phyloP scores from a whole-genome alignment of 179 eudicot genomes.

The Gypsophila paniculata region DNA sequence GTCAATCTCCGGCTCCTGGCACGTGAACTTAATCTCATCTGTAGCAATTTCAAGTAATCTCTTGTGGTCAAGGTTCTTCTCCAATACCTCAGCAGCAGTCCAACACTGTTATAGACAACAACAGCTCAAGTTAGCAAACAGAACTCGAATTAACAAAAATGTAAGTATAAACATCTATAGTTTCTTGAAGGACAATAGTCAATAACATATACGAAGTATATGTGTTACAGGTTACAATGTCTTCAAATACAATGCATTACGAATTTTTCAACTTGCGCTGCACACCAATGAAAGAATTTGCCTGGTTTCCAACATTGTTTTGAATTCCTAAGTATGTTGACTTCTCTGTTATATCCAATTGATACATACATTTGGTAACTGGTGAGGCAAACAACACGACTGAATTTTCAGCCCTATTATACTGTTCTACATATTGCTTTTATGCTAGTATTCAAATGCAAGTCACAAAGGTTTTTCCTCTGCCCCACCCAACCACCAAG shows the following conservation, averaged over 20 bases:
- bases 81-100: conserved; percentile 53
- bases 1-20: conserved; percentile 44
- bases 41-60: conserved; percentile 40
- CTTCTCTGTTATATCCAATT: neutral
- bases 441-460: neutral
- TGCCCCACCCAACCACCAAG: neutral
- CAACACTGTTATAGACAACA: conserved; percentile 51
- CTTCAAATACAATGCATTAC: neutral
- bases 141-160: conserved; percentile 5
- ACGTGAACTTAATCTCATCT: conserved; percentile 39
- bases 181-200: neutral
- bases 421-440: neutral
- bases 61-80: conserved; percentile 44
- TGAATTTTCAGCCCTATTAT: neutral
- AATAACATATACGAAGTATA: neutral
- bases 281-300: neutral
- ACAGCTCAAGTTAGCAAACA: neutral
- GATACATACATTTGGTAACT: neutral
- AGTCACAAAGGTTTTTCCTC: neutral
- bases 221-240: neutral
- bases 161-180: neutral
- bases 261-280: neutral
- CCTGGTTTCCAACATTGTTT: neutral
- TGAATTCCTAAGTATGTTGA: neutral
- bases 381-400: neutral